Base-by-base conservation (phyloP, 345 rosid species). In the Citrus mangshanensis region DNA sequence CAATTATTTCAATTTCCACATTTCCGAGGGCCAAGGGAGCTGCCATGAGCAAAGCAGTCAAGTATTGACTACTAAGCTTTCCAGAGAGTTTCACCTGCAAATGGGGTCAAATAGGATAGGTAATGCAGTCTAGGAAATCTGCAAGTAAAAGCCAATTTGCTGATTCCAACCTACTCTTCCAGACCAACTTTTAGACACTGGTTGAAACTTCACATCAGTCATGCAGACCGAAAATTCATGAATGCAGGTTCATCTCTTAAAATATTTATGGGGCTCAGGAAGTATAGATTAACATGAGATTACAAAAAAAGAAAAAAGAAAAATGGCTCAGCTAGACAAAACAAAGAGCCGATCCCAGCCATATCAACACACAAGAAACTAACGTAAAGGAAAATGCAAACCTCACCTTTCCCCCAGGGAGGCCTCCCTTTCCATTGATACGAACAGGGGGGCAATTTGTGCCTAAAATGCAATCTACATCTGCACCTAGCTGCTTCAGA, bases 31-130 rank as follows among this genome's bases (percentile, higher is more conserved):
- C 95, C 82, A 96, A 86, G 27, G 99, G 99, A 85, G 98, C 97
- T 74, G 97, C 93, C 97, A 96, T 91, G 69, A 96, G 95, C 83
- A 94, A 80, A 78, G 99, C 98, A 73, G 99, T 96, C 91, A 96
- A 89, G 89, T 94, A 94, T 68, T 96, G 98, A 81, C 97, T 94
- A 79, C 99, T 96, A 68, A 94, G 91, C 28, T 93, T 90, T 71
- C 99, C 99, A 42, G 99, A 93, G 51, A 96, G 95, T 82, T 93
- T 90, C 84, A 93, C 98, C 99, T 96, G 92, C 73, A 87, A 89
- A 75, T 40, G 54, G 22, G 60, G n/a, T 63, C 62, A 25, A 59
- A 27, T 40, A 65, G 30, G 24, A 70, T 19, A 9, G 62, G 62
- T 38, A 71, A 54, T 14, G 2, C 40, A 30, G 32, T 46, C 62